Evolutionary conservation across 2,329 filamentous ascomycete genomes (phyloP), one percentile per base, ranked within the genome.

Genomic region (Apiospora malaysiana): DNA sequence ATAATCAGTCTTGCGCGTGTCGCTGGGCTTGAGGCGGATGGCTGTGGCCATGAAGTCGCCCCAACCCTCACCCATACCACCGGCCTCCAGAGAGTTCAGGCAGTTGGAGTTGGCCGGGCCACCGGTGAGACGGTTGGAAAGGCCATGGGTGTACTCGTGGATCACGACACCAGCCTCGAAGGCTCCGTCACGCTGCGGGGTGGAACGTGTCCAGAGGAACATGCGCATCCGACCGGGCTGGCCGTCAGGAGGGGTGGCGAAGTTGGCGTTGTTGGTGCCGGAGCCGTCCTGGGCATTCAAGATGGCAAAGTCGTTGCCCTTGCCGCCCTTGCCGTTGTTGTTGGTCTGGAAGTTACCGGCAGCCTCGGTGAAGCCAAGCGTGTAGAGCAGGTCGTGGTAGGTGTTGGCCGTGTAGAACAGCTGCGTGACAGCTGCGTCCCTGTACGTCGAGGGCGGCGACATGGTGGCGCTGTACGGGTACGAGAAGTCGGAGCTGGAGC

Each of bases 161-260:
- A 91, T 86, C 27, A 91, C 83, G 23, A 91, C 87, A 70, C 87
- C 86, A 7, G 87, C 85, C 66, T 91, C 88, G 73, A 91, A 90
- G n/a, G 83, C 79, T 71, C 84, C 85, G 77, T 90, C 88, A 8
- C 88, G 83, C 70, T 81, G 76, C 0, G 86, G 86, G 0, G 78
- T 84, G 8, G 85, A 82, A 12, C 75, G 73, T 10, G 81, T 85
- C 86, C 87, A 91, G 66, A 90, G 78, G 76, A 85, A 89, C 88
- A 90, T 90, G 27, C 85, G 78, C 88, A 91, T 90, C 42, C 87
- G 83, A 18, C 84, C 85, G 2, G 80, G 78, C 56, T 81, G 77
- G 10, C 87, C 87, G 72, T 90, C 88, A 0, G 83, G 81, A 0
- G 86, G 87, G 0, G 88, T 88, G 6, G 84, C 83, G 72, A 90